These are phyloP conservation scores for Penicillium glabrum DNA, from an alignment of 2,329 filamentous ascomycete genomes.

Conservation along the genomic window DNA sequence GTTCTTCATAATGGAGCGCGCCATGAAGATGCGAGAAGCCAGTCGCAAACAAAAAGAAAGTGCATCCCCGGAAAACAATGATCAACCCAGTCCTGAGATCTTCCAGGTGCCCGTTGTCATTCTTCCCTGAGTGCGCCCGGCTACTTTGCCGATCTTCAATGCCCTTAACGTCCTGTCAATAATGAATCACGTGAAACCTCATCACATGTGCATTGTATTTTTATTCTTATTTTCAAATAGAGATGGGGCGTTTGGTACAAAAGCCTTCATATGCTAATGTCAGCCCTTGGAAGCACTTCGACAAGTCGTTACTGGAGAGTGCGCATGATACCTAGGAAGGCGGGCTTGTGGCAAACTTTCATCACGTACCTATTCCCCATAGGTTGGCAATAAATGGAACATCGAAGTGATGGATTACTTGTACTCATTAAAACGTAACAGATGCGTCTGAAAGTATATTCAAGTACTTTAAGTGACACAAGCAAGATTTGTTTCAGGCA, in stretches of 20 bases:
- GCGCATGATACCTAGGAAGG: neutral
- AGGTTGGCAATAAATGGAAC: neutral
- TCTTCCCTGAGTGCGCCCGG: conserved; percentile 9
- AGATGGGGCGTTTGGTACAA: neutral
- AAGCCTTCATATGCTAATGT: neutral
- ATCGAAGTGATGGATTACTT: neutral
- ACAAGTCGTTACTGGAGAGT: neutral
- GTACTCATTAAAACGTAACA: neutral
- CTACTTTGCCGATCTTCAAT: neutral
- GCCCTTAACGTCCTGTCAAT: neutral
- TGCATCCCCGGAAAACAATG: neutral
- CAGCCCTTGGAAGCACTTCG: neutral
- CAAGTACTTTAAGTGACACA: neutral
- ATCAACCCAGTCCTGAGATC: conserved; percentile 11
- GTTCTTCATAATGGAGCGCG: conserved; percentile 9
- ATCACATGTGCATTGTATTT: neutral
- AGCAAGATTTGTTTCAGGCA: neutral
- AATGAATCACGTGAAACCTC: neutral
- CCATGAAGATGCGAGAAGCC: conserved; percentile 15
- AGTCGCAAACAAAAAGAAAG: conserved; percentile 14
- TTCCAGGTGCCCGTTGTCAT: conserved; percentile 19
- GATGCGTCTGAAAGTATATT: neutral
- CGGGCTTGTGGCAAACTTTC: neutral
- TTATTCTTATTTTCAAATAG: neutral
- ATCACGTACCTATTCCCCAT: neutral